phyloP scores from a whole-genome alignment of 2,329 filamentous ascomycete genomes.

The Pseudocercospora eumusae region DNA sequence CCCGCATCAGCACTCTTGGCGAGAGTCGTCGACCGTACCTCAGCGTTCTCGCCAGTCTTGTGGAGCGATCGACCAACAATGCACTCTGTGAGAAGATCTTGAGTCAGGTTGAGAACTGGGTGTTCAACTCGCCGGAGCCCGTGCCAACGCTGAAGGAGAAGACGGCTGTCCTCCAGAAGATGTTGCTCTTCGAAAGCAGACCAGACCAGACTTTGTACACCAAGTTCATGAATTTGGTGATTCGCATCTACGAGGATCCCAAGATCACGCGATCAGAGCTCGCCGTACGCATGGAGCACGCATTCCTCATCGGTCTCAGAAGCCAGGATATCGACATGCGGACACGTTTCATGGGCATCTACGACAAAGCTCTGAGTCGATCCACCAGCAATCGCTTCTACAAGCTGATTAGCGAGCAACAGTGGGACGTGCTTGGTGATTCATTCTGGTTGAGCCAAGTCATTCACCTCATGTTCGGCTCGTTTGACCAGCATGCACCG shows the following conservation, averaged over 20 bases:
- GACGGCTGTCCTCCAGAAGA: slow-evolving; percentile 97
- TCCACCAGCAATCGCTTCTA: slow-evolving; percentile 84
- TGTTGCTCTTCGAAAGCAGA: slow-evolving; percentile 91
- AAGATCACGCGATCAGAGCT: slow-evolving; percentile 94
- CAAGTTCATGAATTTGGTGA: slow-evolving; percentile 93
- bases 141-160: slow-evolving; percentile 99
- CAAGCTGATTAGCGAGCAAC: slow-evolving; percentile 88
- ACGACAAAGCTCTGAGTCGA: slow-evolving; percentile 91
- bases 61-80: slow-evolving; percentile 89
- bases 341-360: slow-evolving; percentile 93
- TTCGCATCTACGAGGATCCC: slow-evolving; percentile 96
- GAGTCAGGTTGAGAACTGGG: slow-evolving; percentile 91
- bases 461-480: slow-evolving; percentile 86
- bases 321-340: slow-evolving; percentile 95
- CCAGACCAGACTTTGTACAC: slow-evolving; percentile 80
- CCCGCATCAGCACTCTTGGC: slow-evolving; percentile 87
- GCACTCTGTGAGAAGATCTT: slow-evolving; percentile 89
- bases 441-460: slow-evolving; percentile 98
- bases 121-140: slow-evolving; percentile 91
- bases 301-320: slow-evolving; percentile 91
- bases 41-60: slow-evolving; percentile 88
- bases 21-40: slow-evolving; percentile 92
- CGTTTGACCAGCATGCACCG: slow-evolving; percentile 78
- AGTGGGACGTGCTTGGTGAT: slow-evolving; percentile 93
- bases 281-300: slow-evolving; percentile 95